Conservation (phyloP, 2,329 filamentous ascomycete species). For the Alternaria postmessia region DNA sequence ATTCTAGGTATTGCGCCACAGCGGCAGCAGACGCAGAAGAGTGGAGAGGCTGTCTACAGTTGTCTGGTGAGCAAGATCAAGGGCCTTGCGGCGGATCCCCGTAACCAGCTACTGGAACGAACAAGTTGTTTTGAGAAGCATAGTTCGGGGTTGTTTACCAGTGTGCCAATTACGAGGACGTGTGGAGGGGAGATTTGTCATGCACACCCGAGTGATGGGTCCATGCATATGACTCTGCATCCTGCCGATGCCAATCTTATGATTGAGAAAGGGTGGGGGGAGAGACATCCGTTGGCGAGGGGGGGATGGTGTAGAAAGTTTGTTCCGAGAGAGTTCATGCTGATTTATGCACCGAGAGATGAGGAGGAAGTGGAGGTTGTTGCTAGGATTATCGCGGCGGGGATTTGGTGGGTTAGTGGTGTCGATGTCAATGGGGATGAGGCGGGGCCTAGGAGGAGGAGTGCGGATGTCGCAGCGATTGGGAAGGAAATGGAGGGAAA, state of each 20-base stretch:
- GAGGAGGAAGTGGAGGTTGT: constrained; percentile 73
- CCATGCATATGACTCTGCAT: constrained; percentile 81
- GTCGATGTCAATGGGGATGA: constrained; percentile 39
- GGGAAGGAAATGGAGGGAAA: constrained; percentile 27
- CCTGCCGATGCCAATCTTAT: constrained; percentile 77
- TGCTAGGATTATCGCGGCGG: constrained; percentile 74
- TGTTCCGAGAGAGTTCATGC: constrained; percentile 77
- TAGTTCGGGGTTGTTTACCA: constrained; percentile 76
- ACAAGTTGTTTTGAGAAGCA: constrained; percentile 85
- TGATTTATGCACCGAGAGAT: constrained; percentile 82
- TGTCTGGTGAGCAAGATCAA: constrained; percentile 30
- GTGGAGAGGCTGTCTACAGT: constrained; percentile 59
- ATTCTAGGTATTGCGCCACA: constrained; percentile 83
- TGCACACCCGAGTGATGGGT: constrained; percentile 77
- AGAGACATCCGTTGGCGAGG: constrained; percentile 71
- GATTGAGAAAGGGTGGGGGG: constrained; percentile 79
- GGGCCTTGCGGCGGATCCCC: constrained; percentile 31
- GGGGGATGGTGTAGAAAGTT: constrained; percentile 72
- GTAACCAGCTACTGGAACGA: constrained; percentile 56
- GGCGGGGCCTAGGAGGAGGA: constrained; percentile 31
- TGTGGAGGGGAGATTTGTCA: constrained; percentile 85
- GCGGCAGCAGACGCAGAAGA: constrained; percentile 75
- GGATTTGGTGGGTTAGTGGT: constrained; percentile 71
- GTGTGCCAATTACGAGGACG: constrained; percentile 70
- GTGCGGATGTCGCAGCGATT: constrained; percentile 32